Evolutionary conservation across 2,329 filamentous ascomycete species (phyloP), one percentile per base, ranked within the genome.

Genomic region (Aureobasidium sp.): DNA sequence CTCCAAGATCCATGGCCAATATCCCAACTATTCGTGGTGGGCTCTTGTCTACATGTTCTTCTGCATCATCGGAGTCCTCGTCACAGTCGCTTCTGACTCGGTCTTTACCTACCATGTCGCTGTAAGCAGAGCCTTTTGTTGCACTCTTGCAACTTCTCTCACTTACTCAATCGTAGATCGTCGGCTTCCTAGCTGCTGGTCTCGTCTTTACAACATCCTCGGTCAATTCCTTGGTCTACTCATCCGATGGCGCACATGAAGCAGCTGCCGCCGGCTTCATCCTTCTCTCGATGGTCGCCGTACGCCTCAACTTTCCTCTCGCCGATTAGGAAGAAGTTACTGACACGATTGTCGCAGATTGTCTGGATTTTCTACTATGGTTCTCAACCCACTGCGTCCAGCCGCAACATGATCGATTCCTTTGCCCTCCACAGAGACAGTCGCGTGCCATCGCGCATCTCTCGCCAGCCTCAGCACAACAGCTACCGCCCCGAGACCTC

Each of bases 331-430:
- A 42, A 15, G 37, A 29, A 29, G 5, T 2, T 7, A 54, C 57
- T 60, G 33, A 60, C 57, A 50, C 11, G 15, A 24, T 9, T 7
- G 15, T 49, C 44, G 40, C 68, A 97, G 92, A 90, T 96, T 69
- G 85, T 97, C 63, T 99, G 94, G 94, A 96, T 97, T 68, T 96
- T 97, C 77, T 97, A 97, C 80, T 99, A 97, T 71, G 94, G 94
- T 70, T 96, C 93, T 2, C 88, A 91, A 19, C 91, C 93, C 1
- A 89, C 90, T 45, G 90, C 92, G 17, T 84, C 87, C 60, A 90
- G 92, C 66, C 89, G 93, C 69, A 87, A 90, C 62, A 96, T 95
- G 73, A 89, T 97, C 68, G 94, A 99, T 77, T 96, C 93, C 0
- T 97, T 97, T 71, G 91, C 94, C 53, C 82, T 97, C 24, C 85